Conservation (phyloP, 352 stramenopile species). For the Phytophthora capsici region DNA sequence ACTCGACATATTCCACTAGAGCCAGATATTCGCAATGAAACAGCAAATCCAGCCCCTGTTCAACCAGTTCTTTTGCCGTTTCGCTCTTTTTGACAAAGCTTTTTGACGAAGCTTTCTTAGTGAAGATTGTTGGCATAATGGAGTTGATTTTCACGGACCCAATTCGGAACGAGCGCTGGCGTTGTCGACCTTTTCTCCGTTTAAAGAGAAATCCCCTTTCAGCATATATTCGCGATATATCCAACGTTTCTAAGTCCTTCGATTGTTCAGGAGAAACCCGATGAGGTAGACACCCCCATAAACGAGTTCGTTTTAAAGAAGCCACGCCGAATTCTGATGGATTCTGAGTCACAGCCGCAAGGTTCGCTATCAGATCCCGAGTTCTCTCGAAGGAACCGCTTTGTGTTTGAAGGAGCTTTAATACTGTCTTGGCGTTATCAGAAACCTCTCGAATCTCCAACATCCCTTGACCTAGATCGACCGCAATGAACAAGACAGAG, state of each 20-base stretch:
- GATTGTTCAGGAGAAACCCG: not conserved
- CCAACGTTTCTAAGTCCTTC: not conserved
- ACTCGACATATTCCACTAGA: constrained; percentile 51
- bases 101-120: not conserved
- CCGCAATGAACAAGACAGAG: constrained; percentile 10
- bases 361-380: not conserved
- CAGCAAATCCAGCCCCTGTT: constrained; percentile 32
- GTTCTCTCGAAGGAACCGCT: too few relatives aligned
- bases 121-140: not conserved
- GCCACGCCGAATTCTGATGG: constrained; percentile 1
- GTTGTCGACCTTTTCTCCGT: not conserved
- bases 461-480: constrained; percentile 3
- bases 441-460: constrained; percentile 26
- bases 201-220: not conserved
- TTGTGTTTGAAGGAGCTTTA: constrained; percentile 3
- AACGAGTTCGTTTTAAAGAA: not conserved
- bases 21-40: constrained; percentile 46
- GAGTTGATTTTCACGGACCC: not conserved
- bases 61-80: constrained; percentile 11
- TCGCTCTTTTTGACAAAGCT: not conserved
- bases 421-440: constrained; percentile 3
- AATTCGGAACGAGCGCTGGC: not conserved
- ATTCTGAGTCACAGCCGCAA: constrained; percentile 7
- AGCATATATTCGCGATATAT: not conserved
- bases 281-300: constrained; percentile 17